phyloP scores from a whole-genome alignment of 768 basidiomycete genomes.

The Tulasnella sp. region DNA sequence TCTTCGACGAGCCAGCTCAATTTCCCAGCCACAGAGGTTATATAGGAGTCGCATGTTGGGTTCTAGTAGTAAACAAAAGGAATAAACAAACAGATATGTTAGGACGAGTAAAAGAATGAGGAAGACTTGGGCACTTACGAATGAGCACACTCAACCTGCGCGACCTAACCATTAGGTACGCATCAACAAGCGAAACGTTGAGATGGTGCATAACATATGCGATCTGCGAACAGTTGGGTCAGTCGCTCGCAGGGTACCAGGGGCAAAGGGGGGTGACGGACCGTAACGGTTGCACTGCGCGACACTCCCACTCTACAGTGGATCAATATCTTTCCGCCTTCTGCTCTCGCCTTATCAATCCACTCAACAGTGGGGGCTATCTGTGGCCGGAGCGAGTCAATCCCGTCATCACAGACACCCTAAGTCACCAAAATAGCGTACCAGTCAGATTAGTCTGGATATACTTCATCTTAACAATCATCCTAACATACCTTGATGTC shows the following conservation, averaged over 20 bases:
- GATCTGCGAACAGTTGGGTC: constrained; percentile 40
- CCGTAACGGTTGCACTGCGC: constrained; percentile 84
- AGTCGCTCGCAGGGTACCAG: not conserved
- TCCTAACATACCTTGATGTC: constrained; percentile 50
- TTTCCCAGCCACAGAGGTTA: constrained; percentile 91
- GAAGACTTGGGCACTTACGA: constrained; percentile 15
- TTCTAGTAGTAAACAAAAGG: constrained; percentile 33
- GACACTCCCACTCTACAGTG: constrained; percentile 99
- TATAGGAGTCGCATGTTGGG: constrained; percentile 94
- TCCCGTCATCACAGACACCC: constrained; percentile 91
- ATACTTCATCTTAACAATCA: not conserved
- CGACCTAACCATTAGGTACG: constrained; percentile 87
- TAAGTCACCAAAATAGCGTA: not conserved
- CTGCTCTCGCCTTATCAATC: constrained; percentile 75
- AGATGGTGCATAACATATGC: constrained; percentile 97
- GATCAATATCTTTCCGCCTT: constrained; percentile 85
- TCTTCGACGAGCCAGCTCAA: constrained; percentile 72
- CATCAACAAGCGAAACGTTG: constrained; percentile 74
- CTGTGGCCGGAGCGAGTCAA: constrained; percentile 85
- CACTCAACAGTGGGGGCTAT: constrained; percentile 82
- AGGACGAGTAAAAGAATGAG: not conserved
- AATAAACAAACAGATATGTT: not conserved
- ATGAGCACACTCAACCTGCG: constrained; percentile 54
- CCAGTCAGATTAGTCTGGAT: constrained; percentile 7
- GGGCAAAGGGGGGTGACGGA: constrained; percentile 30